A percentile compares a stretch with the other conserved stretches of the same genome.
phyloP scores from a whole-genome alignment of 1,139 yeast genomes.

The Scheffersomyces lignicola region DNA sequence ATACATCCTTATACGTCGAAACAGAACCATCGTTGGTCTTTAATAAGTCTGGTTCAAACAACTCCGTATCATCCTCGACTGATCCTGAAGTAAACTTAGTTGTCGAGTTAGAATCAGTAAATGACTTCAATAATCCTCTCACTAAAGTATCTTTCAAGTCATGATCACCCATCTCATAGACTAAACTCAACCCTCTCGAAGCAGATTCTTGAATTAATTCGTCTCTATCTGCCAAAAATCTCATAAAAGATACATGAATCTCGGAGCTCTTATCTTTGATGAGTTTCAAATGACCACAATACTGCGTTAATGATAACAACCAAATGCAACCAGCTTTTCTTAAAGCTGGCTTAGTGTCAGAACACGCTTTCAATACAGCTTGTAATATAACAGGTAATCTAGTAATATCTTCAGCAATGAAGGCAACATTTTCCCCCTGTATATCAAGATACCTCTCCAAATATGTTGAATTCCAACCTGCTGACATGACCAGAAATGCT shows the following conservation, averaged over 20 bases:
- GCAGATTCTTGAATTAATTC: slow-evolving; percentile 91
- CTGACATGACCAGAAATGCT: slow-evolving; percentile 67
- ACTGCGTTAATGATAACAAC: slow-evolving; percentile 79
- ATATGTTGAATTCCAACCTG: slow-evolving; percentile 74
- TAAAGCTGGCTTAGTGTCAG: slow-evolving; percentile 68
- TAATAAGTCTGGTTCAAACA: slow-evolving; percentile 80
- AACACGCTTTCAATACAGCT: slow-evolving; percentile 52
- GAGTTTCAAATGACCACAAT: slow-evolving; percentile 52
- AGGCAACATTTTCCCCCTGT: slow-evolving; percentile 25
- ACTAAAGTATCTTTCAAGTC: slow-evolving; percentile 74
- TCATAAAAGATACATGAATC: slow-evolving; percentile 73
- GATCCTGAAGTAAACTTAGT: slow-evolving; percentile 60
- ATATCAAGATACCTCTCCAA: slow-evolving; percentile 56
- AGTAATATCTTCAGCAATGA: slow-evolving; percentile 19
- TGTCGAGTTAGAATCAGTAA: slow-evolving; percentile 67
- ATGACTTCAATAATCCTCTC: slow-evolving; percentile 71
- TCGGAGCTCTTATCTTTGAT: slow-evolving; percentile 48
- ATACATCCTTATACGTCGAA: slow-evolving; percentile 83
- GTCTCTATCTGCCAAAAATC: slow-evolving; percentile 74
- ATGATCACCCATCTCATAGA: slow-evolving; percentile 74
- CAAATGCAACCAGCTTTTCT: slow-evolving; percentile 83
- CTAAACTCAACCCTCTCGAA: slow-evolving; percentile 78
- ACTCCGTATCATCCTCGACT: slow-evolving; percentile 74
- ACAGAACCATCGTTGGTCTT: slow-evolving; percentile 84
- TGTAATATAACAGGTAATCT: slow-evolving; percentile 42